phyloP scores from a whole-genome alignment of 1,284 basidiomycete species.

The Meira nashicola region DNA sequence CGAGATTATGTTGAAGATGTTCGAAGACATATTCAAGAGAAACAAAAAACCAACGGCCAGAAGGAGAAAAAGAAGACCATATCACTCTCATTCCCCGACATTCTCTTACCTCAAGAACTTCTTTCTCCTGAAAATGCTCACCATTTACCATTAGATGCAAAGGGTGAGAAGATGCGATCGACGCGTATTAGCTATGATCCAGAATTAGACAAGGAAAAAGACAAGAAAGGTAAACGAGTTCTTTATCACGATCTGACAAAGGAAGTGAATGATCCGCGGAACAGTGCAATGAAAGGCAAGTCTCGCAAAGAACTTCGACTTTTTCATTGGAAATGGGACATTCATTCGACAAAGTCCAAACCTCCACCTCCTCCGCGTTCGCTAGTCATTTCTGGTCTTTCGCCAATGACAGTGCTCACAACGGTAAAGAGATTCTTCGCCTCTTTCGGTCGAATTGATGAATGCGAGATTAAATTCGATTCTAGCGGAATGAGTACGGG shows the following conservation, averaged over 20 bases:
- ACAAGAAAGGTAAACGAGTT: conserved; percentile 7
- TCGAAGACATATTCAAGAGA: too few species aligned
- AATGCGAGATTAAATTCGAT: conserved; percentile 76
- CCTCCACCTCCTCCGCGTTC: conserved; percentile 64
- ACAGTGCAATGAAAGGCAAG: background rate
- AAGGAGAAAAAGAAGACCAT: background rate
- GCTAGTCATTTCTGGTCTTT: conserved; percentile 70
- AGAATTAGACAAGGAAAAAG: background rate
- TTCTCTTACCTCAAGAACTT: conserved; percentile 32
- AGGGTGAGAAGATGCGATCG: too few species aligned
- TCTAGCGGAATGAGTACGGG: conserved; percentile 77
- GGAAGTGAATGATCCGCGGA: background rate
- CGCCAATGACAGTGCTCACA: conserved; percentile 66
- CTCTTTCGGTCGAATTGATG: conserved; percentile 64
- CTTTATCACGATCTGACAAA: background rate
- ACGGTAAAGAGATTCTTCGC: conserved; percentile 68
- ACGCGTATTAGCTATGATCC: conserved; percentile 5
- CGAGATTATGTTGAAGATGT: too few species aligned
- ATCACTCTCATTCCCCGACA: conserved; percentile 21
- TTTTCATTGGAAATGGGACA: conserved; percentile 61
- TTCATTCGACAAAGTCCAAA: conserved; percentile 67
- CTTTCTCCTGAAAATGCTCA: background rate
- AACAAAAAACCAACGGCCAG: too few species aligned
- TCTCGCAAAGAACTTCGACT: background rate
- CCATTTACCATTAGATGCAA: conserved; percentile 10